Conservation (phyloP, 1,284 basidiomycete species). For the Stygiomarasmius scandens region DNA sequence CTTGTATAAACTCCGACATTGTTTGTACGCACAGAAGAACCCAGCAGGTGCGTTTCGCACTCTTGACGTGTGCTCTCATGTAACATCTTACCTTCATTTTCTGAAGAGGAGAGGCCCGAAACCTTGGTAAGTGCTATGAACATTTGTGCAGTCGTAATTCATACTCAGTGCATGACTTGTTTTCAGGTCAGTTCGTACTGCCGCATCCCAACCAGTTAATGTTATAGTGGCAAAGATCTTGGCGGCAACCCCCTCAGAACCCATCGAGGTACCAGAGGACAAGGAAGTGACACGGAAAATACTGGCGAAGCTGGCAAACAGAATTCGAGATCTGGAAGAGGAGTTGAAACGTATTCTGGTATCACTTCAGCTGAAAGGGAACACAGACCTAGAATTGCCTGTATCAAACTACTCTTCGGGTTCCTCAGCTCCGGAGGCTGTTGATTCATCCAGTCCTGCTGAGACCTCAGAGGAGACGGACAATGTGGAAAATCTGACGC, state of each 20-base stretch:
- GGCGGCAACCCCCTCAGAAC: not conserved
- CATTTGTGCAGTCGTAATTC: too few species aligned
- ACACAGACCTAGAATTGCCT: too few species aligned
- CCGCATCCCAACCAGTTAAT: not conserved
- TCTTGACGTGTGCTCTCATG: not conserved
- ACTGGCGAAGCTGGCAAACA: not conserved
- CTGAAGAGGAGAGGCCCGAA: not conserved
- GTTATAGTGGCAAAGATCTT: not conserved
- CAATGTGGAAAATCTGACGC: not conserved
- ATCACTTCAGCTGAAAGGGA: too few species aligned
- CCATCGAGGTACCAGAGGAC: conserved; percentile 6
- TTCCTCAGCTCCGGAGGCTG: too few species aligned
- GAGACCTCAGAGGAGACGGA: not conserved
- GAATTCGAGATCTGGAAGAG: not conserved
- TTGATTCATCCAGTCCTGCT: not conserved
- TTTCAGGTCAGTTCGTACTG: not conserved
- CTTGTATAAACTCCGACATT: not conserved
- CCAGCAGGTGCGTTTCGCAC: not conserved
- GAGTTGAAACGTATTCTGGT: not conserved
- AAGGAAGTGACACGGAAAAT: not conserved
- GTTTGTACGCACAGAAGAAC: not conserved
- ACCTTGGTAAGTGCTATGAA: not conserved
- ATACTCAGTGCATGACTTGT: not conserved
- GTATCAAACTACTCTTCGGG: too few species aligned
- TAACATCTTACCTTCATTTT: not conserved